Conservation (phyloP, 495 filamentous ascomycete species). For the Talaromyces nanjingensis region DNA sequence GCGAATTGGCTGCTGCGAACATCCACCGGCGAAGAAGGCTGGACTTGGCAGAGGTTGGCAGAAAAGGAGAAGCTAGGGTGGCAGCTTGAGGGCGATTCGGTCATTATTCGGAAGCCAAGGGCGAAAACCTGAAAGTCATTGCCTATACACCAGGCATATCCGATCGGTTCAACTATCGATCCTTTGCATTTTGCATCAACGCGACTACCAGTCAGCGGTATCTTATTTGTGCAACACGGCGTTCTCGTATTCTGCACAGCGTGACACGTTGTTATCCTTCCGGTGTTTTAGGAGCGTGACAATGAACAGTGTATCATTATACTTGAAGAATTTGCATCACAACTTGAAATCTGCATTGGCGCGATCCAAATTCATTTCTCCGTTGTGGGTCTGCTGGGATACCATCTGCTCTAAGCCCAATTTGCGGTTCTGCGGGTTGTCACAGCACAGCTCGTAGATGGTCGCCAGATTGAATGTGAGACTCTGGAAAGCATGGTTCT, state of each 20-base stretch:
- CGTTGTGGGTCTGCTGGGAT: constrained; percentile 40
- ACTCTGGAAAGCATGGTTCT: constrained; percentile 59
- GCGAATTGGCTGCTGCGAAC: constrained; percentile 38
- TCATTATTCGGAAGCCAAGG: constrained; percentile 61
- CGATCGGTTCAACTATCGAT: background rate
- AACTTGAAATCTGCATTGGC: constrained; percentile 73
- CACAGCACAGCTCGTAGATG: constrained; percentile 85
- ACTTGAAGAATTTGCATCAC: constrained; percentile 24
- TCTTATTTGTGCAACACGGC: background rate
- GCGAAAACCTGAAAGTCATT: constrained; percentile 17
- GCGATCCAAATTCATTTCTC: constrained; percentile 59
- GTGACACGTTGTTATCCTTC: background rate
- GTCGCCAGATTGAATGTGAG: constrained; percentile 86
- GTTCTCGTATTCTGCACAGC: background rate
- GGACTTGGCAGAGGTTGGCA: constrained; percentile 66
- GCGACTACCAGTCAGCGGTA: background rate
- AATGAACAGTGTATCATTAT: background rate
- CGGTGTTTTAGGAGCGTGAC: background rate
- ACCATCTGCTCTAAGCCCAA: constrained; percentile 60
- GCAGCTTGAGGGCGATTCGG: constrained; percentile 60
- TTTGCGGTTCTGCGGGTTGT: constrained; percentile 64
- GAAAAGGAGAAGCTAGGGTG: constrained; percentile 67
- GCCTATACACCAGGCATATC: background rate
- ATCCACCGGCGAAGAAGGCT: constrained; percentile 50
- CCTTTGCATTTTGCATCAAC: background rate